Evolutionary conservation across 192 early-diverging fungal species (phyloP).

Genomic region (Funneliformis mosseae): DNA sequence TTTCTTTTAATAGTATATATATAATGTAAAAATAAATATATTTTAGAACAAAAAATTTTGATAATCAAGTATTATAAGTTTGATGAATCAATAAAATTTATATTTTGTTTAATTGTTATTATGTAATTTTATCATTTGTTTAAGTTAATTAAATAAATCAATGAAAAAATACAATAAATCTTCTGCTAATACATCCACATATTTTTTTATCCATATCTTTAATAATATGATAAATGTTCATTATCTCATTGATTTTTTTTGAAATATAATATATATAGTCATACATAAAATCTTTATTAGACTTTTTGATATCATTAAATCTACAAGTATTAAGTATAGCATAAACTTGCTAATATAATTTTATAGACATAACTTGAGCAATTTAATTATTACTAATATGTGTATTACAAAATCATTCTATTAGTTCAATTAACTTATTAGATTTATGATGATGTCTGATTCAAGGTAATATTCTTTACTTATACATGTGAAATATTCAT

Average conservation of each 20-base stretch:
- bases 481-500: neutral
- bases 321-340: neutral
- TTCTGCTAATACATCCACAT: neutral
- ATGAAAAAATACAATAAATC: no score
- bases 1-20: no score
- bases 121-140: no score
- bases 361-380: neutral
- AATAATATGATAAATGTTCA: neutral
- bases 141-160: no score
- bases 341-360: neutral
- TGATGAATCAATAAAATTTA: no score
- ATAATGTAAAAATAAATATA: no score
- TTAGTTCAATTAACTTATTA: neutral
- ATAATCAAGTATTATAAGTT: no score
- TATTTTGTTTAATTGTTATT: no score
- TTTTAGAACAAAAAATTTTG: no score
- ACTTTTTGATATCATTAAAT: neutral
- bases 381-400: neutral
- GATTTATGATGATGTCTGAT: neutral
- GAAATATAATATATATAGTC: neutral
- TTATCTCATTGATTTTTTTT: neutral
- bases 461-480: neutral
- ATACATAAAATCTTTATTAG: neutral
- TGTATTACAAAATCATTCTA: neutral
- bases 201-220: neutral